These are phyloP conservation scores for Xylaria sp. DNA, from an alignment of 2,329 filamentous ascomycete genomes.

Conservation along the genomic window DNA sequence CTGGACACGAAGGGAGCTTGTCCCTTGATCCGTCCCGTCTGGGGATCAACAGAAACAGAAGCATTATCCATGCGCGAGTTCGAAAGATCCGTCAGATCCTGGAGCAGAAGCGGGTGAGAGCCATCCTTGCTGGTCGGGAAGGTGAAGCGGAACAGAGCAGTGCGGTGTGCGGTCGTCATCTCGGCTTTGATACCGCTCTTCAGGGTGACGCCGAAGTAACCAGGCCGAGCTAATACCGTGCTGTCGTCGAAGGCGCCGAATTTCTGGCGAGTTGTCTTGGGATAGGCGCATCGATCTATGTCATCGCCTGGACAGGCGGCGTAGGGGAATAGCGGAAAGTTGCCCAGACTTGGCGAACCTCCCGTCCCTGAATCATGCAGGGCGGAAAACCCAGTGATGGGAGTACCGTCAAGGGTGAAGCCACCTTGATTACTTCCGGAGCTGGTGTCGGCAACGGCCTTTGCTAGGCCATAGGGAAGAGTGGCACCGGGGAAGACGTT, in stretches of 20 bases:
- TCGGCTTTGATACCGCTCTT: slow-evolving; percentile 55
- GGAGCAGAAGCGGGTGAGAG: slow-evolving; percentile 55
- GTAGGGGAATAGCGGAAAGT: slow-evolving; percentile 68
- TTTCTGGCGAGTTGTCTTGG: slow-evolving; percentile 39
- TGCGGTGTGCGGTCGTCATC: slow-evolving; percentile 62
- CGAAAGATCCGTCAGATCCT: slow-evolving; percentile 60
- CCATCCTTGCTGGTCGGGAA: slow-evolving; percentile 45
- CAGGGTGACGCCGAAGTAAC: slow-evolving; percentile 60
- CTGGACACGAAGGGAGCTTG: slow-evolving; percentile 57
- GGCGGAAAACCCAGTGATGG: slow-evolving; percentile 51
- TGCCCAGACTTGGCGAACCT: slow-evolving; percentile 58
- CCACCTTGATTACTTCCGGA: slow-evolving; percentile 51
- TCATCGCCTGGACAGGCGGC: slow-evolving; percentile 55
- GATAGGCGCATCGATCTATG: slow-evolving; percentile 57
- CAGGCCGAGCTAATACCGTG: slow-evolving; percentile 53
- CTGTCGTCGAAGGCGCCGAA: slow-evolving; percentile 44
- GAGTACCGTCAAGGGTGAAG: slow-evolving; percentile 47
- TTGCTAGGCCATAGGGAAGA: slow-evolving; percentile 43
- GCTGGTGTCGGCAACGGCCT: slow-evolving; percentile 52
- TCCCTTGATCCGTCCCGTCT: slow-evolving; percentile 58
- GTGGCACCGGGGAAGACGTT: slow-evolving; percentile 43
- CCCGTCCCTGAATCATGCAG: slow-evolving; percentile 57
- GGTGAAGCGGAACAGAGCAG: slow-evolving; percentile 60
- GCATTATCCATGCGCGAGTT: slow-evolving; percentile 55
- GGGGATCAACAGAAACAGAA: slow-evolving; percentile 48